These are phyloP conservation scores for Ganoderma lingzhi DNA, from an alignment of 1,284 basidiomycete species.

Conservation along the genomic window DNA sequence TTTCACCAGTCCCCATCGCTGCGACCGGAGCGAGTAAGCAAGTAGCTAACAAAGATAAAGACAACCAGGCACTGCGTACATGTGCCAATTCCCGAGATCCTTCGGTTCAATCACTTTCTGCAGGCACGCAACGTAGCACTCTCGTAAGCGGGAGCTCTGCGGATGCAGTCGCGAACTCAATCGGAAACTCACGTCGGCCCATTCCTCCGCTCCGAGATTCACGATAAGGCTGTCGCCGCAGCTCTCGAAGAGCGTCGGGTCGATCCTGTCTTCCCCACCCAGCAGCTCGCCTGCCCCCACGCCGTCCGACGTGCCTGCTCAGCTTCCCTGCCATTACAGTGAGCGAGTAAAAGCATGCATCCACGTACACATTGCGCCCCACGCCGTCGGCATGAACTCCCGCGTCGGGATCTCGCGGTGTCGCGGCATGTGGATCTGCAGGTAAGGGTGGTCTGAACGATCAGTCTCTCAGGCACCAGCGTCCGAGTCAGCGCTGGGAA, in stretches of 20 bases:
- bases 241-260: slow-evolving; percentile 42
- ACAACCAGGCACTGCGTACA: slow-evolving; percentile 33
- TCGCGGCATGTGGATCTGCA: slow-evolving; percentile 45
- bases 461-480: background rate
- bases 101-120: slow-evolving; percentile 40
- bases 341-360: too few species aligned
- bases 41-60: background rate
- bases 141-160: background rate
- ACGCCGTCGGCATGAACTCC: slow-evolving; percentile 45
- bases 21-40: background rate
- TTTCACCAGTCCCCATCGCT: slow-evolving; percentile 45
- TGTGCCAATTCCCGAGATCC: slow-evolving; percentile 47
- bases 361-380: slow-evolving; percentile 45
- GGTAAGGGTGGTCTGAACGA: background rate
- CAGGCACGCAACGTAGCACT: background rate
- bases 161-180: background rate
- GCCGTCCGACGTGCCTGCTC: too few species aligned
- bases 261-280: slow-evolving; percentile 46
- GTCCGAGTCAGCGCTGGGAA: background rate
- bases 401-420: slow-evolving; percentile 43
- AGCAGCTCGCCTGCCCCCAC: slow-evolving; percentile 43
- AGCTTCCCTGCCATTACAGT: background rate
- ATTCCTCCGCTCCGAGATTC: slow-evolving; percentile 45
- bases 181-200: slow-evolving; percentile 35
- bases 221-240: slow-evolving; percentile 46